phyloP scores from a whole-genome alignment of 179 eudicot genomes.

The Silene vulgaris region DNA sequence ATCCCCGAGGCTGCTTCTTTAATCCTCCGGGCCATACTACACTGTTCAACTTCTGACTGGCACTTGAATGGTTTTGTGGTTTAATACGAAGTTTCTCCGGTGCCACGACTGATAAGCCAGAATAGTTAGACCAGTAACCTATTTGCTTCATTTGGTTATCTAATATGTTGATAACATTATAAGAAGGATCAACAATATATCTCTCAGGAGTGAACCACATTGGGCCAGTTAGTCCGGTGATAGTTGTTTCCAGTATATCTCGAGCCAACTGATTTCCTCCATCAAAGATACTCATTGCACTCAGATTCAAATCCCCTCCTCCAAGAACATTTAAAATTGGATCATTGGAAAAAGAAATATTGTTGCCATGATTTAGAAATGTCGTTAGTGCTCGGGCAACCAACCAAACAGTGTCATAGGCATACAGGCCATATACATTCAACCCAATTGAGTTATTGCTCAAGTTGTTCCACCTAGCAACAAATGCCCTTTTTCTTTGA shows the following conservation, averaged over 20 bases:
- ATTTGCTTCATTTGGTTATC: slow-evolving; percentile 36
- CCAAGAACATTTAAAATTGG: slow-evolving; percentile 36
- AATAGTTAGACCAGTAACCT: slow-evolving; percentile 81
- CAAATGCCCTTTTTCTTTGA: slow-evolving; percentile 41
- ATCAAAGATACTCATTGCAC: slow-evolving; percentile 57
- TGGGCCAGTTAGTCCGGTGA: slow-evolving; percentile 67
- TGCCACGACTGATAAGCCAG: slow-evolving; percentile 58
- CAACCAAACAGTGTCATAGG: slow-evolving; percentile 76
- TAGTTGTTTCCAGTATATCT: slow-evolving; percentile 40
- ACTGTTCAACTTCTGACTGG: slow-evolving; percentile 39
- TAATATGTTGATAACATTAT: slow-evolving; percentile 60
- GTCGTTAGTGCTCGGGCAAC: slow-evolving; percentile 51
- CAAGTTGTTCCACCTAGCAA: slow-evolving; percentile 51
- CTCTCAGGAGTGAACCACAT: slow-evolving; percentile 47
- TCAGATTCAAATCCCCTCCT: slow-evolving; percentile 48
- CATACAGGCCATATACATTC: slow-evolving; percentile 59
- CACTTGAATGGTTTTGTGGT: slow-evolving; percentile 49
- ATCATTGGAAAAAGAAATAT: slow-evolving; percentile 56
- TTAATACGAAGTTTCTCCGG: slow-evolving; percentile 50
- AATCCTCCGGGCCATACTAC: slow-evolving; percentile 71
- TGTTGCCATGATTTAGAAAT: slow-evolving; percentile 42
- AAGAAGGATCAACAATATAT: slow-evolving; percentile 44
- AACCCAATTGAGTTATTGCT: slow-evolving; percentile 54
- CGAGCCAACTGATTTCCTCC: slow-evolving; percentile 48
- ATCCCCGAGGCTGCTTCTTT: slow-evolving; percentile 56